Percentiles rank a stretch among this genome's conserved stretches.
Evolutionary conservation across 73 alveolate species (phyloP).

Genomic region (Paramecium tetraurelia): DNA sequence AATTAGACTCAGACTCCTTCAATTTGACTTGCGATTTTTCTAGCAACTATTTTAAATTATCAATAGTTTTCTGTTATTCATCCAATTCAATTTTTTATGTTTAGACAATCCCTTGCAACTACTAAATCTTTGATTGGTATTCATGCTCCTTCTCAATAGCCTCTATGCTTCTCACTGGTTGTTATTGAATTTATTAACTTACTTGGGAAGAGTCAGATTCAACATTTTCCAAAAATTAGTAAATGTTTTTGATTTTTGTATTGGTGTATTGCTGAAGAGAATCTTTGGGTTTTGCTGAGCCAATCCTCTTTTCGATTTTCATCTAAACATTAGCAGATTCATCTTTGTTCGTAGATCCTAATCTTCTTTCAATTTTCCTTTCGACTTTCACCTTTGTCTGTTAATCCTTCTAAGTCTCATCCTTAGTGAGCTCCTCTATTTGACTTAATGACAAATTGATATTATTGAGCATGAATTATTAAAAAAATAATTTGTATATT

Average conservation of each 20-base stretch:
- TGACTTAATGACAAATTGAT: conserved; percentile 29
- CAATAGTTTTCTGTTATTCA: conserved; percentile 65
- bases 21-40: conserved; percentile 58
- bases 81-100: conserved; percentile 63
- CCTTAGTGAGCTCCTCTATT: conserved; percentile 1
- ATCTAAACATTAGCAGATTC: neutral
- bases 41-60: conserved; percentile 53
- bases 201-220: conserved; percentile 18
- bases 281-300: neutral
- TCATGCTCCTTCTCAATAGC: conserved; percentile 48
- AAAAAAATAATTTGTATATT: neutral
- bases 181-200: neutral
- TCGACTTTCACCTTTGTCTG: neutral
- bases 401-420: neutral
- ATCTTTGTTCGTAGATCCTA: neutral
- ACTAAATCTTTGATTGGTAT: neutral
- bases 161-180: neutral
- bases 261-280: conserved; percentile 17
- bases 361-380: neutral
- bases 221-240: conserved; percentile 54
- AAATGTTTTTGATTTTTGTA: conserved; percentile 37
- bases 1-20: neutral
- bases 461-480: neutral
- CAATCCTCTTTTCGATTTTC: conserved; percentile 42
- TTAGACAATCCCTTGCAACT: conserved; percentile 13